Conservation (phyloP, 768 basidiomycete genomes). For the Dentipellis sp. region DNA sequence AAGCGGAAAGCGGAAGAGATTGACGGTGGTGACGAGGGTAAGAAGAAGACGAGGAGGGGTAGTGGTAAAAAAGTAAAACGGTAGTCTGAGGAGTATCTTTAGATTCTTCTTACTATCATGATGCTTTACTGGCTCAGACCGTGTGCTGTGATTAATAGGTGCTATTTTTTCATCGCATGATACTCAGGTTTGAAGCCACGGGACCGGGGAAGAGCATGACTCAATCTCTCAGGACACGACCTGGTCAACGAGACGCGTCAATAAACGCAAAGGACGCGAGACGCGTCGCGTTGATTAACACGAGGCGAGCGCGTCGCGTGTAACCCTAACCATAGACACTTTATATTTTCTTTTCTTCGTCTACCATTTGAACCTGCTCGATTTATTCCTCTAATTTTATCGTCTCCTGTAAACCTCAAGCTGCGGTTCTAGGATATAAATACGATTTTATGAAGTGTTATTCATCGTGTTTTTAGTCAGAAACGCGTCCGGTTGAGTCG, state of each 20-base stretch:
- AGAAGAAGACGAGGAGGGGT: conserved; percentile 37
- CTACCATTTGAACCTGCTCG: not conserved
- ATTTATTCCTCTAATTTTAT: not conserved
- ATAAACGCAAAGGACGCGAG: conserved; percentile 8
- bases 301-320: conserved; percentile 3
- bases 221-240: too few species aligned
- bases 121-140: too few species aligned
- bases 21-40: conserved; percentile 24
- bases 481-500: not conserved
- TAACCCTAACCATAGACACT: conserved; percentile 1
- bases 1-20: conserved; percentile 51
- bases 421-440: not conserved
- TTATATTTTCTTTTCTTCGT: not conserved
- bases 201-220: too few species aligned
- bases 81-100: conserved; percentile 5
- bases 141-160: too few species aligned
- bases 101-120: too few species aligned
- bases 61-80: conserved; percentile 29
- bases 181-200: too few species aligned
- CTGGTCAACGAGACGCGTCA: conserved; percentile 3
- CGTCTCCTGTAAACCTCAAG: not conserved
- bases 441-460: not conserved
- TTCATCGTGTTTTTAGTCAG: not conserved
- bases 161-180: too few species aligned
- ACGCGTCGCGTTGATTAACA: conserved; percentile 1